These are phyloP conservation scores for Astrocystis sublimbata DNA, from an alignment of 495 filamentous ascomycete genomes.

Conservation along the genomic window DNA sequence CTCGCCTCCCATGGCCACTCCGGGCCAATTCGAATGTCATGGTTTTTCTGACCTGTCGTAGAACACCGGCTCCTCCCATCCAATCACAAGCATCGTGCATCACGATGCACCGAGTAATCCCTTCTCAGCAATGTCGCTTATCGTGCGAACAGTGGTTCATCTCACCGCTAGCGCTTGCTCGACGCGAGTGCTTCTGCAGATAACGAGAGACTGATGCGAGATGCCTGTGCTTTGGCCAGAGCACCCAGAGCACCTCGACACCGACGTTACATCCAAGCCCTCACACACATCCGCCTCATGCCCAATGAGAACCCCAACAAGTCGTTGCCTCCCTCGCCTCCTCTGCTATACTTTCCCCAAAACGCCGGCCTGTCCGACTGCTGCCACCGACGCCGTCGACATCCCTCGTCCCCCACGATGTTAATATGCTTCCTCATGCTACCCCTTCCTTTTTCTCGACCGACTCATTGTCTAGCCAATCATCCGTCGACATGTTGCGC, in stretches of 20 bases:
- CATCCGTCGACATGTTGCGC: constrained; percentile 30
- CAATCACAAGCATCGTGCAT: constrained; percentile 4
- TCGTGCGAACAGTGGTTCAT: neutral
- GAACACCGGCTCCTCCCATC: neutral
- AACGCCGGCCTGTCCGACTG: constrained; percentile 11
- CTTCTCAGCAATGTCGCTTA: constrained; percentile 1
- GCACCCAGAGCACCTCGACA: constrained; percentile 8
- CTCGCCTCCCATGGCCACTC: neutral
- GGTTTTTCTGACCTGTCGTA: neutral
- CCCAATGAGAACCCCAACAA: constrained; percentile 11
- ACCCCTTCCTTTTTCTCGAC: constrained; percentile 8
- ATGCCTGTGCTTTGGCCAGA: constrained; percentile 4
- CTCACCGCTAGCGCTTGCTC: neutral
- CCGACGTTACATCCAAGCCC: constrained; percentile 18
- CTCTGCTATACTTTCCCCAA: neutral
- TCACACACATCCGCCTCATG: constrained; percentile 6
- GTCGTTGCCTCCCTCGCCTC: neutral
- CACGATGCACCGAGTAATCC: constrained; percentile 7
- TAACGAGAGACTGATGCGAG: constrained; percentile 11
- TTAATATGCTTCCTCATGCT: constrained; percentile 10
- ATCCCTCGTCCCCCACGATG: constrained; percentile 1
- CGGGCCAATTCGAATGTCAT: neutral
- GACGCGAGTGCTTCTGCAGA: neutral
- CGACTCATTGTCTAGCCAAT: constrained; percentile 22
- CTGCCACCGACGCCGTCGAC: neutral